Evolutionary conservation across 352 stramenopile species (phyloP).

Genomic region (Peronospora farinosa): DNA sequence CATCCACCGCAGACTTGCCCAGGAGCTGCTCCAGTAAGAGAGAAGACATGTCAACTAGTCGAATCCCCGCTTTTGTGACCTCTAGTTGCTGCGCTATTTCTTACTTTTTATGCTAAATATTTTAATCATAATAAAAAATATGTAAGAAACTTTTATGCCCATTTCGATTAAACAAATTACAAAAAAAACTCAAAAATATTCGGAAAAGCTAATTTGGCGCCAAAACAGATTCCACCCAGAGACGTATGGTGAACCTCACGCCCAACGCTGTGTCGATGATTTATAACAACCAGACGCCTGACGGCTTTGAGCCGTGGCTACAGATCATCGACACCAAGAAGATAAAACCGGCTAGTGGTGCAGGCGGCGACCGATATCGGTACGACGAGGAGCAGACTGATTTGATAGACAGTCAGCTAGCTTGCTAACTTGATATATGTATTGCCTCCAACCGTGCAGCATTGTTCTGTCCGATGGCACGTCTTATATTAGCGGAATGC

Average conservation of each 20-base stretch:
- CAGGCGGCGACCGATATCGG: slow-evolving; percentile 72
- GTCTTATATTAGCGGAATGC: slow-evolving; percentile 83
- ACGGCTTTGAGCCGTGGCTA: slow-evolving; percentile 83
- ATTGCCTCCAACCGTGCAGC: slow-evolving; percentile 18
- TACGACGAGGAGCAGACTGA: slow-evolving; percentile 4
- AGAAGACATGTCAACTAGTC: slow-evolving; percentile 34
- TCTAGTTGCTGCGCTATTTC: no score
- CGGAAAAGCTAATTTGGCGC: slow-evolving; percentile 17
- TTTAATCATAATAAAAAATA: background rate
- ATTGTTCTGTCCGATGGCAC: slow-evolving; percentile 77
- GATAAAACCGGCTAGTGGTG: slow-evolving; percentile 74
- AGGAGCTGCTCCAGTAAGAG: slow-evolving; percentile 61
- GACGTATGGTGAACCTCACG: slow-evolving; percentile 74
- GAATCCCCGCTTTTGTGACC: no score
- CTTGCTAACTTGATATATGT: slow-evolving; percentile 5
- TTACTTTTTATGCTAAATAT: no score
- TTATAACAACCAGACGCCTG: slow-evolving; percentile 76
- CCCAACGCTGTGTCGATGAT: slow-evolving; percentile 79
- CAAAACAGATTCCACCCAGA: slow-evolving; percentile 10
- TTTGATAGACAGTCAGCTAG: slow-evolving; percentile 1
- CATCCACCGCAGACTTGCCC: slow-evolving; percentile 64
- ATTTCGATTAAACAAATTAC: no score
- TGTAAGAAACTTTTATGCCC: no score
- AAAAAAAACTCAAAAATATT: no score
- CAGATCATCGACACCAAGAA: slow-evolving; percentile 87